phyloP scores from a whole-genome alignment of 768 basidiomycete genomes.

The Phylloporus sp. region DNA sequence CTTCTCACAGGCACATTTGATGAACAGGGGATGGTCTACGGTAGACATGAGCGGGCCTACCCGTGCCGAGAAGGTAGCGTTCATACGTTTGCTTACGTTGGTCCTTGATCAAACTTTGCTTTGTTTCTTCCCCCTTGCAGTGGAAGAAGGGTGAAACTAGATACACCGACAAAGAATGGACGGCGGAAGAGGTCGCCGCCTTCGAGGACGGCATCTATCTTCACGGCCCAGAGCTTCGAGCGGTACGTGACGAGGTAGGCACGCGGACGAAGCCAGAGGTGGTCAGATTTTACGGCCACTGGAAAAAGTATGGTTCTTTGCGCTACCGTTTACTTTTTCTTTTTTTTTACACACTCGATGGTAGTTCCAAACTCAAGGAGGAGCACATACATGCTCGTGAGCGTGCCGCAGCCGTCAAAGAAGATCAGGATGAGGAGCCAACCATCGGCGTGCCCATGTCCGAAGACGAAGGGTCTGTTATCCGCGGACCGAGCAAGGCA shows the following conservation, averaged over 20 bases:
- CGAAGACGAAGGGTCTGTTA: constrained; percentile 78
- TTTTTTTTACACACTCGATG: constrained; percentile 9
- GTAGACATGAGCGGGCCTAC: constrained; percentile 59
- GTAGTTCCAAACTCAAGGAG: constrained; percentile 62
- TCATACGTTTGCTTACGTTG: constrained; percentile 5
- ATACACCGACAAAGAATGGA: constrained; percentile 70
- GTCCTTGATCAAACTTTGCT: constrained; percentile 8
- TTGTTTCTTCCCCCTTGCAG: constrained; percentile 32
- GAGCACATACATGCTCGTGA: constrained; percentile 52
- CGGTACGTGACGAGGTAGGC: constrained; percentile 68
- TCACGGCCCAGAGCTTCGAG: constrained; percentile 78
- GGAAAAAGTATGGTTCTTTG: constrained; percentile 63
- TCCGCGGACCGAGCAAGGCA: constrained; percentile 49
- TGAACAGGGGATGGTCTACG: constrained; percentile 50
- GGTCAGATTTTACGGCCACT: constrained; percentile 78
- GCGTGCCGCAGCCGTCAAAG: constrained; percentile 30
- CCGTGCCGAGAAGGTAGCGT: constrained; percentile 59
- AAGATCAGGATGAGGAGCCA: constrained; percentile 24
- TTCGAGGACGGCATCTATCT: constrained; percentile 71
- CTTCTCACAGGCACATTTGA: constrained; percentile 62
- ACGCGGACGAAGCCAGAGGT: constrained; percentile 69
- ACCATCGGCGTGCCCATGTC: constrained; percentile 29
- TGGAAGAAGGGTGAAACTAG: constrained; percentile 68
- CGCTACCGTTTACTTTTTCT: constrained; percentile 4
- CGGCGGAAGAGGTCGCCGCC: constrained; percentile 57